Evolutionary conservation across 1,284 basidiomycete genomes (phyloP), one percentile per base, ranked within the genome.

Genomic region (Microbotryum lychnidis-dioicae): DNA sequence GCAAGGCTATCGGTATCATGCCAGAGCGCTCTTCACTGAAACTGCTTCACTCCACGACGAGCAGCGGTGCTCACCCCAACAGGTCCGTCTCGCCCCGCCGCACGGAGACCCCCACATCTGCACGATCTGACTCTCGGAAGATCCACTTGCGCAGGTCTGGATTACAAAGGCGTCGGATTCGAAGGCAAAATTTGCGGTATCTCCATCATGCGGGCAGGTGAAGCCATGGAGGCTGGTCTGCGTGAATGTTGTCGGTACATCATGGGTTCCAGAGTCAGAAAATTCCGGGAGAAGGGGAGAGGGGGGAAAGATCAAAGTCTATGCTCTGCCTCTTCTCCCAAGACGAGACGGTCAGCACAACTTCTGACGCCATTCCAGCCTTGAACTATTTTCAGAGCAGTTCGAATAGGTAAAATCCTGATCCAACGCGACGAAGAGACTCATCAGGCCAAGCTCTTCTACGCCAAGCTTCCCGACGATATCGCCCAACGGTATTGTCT

Each of bases 381-480:
- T 18, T 23, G 27, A 50, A 6, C 20, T 31, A 7, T 33, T 5
- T 10, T 9, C 57, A 74, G 71, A 50, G 71, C 73, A 2, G 89
- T 91, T 33, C 80, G 90, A 65, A 91, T 91, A 65, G 89, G 89
- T 45, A 91, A 97, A 80, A 96, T 96, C 71, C 79, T 97, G 52
- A 96, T 97, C 66, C 93, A 96, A 76, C 78, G 93, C 87, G 91
- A 96, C 72, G 92, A 96, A 76, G 90, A 92, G 73, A 97, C 92
- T 0, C 81, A 87, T 0, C 81, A 85, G 60, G 87, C 92, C 2
- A 94, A 96, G 76, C 80, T 97, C 29, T 72, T 80, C 76, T 80
- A 80, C 70, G 78, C 80, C 58, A 81, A 97, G 84, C 84, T 97
- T 56, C 94, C 94, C 3, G 87, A 87, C 72, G 94, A 98, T 74